Percentiles rank a stretch among this genome's conserved stretches.
These are phyloP conservation scores for Torulaspora indica DNA, from an alignment of 805 yeast species.

Conservation along the genomic window DNA sequence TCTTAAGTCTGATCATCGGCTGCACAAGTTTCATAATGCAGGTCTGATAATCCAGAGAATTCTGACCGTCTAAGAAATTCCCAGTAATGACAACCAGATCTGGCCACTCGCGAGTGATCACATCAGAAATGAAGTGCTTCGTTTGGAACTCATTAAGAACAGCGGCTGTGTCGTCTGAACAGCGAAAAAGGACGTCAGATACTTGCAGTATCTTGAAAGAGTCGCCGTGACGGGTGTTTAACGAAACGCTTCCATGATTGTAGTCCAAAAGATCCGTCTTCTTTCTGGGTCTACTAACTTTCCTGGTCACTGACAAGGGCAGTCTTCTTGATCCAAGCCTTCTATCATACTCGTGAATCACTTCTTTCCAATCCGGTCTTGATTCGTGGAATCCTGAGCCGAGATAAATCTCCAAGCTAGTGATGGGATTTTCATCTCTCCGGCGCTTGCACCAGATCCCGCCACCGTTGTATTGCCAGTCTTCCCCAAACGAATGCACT, in stretches of 20 bases:
- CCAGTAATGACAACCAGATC: constrained; percentile 63
- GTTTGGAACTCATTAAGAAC: constrained; percentile 41
- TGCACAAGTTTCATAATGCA: constrained; percentile 54
- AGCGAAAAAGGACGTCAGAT: constrained; percentile 56
- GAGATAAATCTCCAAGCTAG: constrained; percentile 48
- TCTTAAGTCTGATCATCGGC: constrained; percentile 48
- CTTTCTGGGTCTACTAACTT: neutral
- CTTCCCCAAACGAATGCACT: constrained; percentile 15
- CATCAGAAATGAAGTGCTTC: constrained; percentile 45
- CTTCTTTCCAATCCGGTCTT: constrained; percentile 50
- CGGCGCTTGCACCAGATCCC: constrained; percentile 56
- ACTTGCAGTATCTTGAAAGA: constrained; percentile 57
- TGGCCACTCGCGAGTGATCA: constrained; percentile 53
- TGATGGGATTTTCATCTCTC: constrained; percentile 38
- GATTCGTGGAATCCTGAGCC: constrained; percentile 57
- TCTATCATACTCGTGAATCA: constrained; percentile 19
- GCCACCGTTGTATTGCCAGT: constrained; percentile 44
- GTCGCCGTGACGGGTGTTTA: neutral
- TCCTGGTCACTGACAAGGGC: constrained; percentile 16
- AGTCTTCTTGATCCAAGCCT: neutral
- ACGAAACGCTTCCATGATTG: neutral
- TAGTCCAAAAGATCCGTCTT: neutral
- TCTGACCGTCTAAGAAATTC: constrained; percentile 56
- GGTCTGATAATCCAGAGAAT: constrained; percentile 56
- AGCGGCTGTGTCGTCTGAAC: constrained; percentile 53